These are phyloP conservation scores for Hygrocybe punicea DNA, from an alignment of 768 basidiomycete species.

Conservation along the genomic window DNA sequence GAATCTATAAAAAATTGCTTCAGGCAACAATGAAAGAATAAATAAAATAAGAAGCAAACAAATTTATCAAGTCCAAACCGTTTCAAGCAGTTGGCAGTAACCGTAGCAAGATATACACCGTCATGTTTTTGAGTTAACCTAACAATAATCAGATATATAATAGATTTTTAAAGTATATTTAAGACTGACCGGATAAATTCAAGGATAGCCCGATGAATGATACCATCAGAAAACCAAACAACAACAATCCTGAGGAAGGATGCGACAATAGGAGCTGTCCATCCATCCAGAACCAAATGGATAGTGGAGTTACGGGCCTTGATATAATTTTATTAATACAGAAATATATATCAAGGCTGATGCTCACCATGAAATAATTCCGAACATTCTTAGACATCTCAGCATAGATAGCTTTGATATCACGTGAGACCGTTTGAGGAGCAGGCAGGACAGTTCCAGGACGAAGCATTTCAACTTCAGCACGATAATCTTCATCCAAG, in stretches of 20 bases:
- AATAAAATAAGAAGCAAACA: constrained; percentile 14
- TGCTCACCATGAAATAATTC: not conserved
- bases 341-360: not conserved
- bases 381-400: constrained; percentile 11
- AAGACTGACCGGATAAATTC: constrained; percentile 32
- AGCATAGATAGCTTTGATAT: constrained; percentile 16
- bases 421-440: constrained; percentile 21
- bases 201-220: constrained; percentile 27
- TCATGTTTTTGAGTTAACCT: constrained; percentile 28
- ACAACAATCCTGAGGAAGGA: constrained; percentile 34
- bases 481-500: constrained; percentile 20
- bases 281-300: constrained; percentile 35
- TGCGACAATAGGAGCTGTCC: constrained; percentile 29
- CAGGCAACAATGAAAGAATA: not conserved
- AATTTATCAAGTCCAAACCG: constrained; percentile 25
- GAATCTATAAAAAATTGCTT: constrained; percentile 20
- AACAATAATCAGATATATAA: not conserved
- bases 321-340: not conserved
- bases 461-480: constrained; percentile 27
- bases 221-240: constrained; percentile 25
- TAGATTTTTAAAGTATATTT: too few species aligned
- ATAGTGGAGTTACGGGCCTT: constrained; percentile 16
- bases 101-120: constrained; percentile 29
- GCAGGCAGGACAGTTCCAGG: constrained; percentile 26
- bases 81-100: constrained; percentile 23